Conservation (phyloP, 73 alveolate species). For the Uronychia setigera region DNA sequence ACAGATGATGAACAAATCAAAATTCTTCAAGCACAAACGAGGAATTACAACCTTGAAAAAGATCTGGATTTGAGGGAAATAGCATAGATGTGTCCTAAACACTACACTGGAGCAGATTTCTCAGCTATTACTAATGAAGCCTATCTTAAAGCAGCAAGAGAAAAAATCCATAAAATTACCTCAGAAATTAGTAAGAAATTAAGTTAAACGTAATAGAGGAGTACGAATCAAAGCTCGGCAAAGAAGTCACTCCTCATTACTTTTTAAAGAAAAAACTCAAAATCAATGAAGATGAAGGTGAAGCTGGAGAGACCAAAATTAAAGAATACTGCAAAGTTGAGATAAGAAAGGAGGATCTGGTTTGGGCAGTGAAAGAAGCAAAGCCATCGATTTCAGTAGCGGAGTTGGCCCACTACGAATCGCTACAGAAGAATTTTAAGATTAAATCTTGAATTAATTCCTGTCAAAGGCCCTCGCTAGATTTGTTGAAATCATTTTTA, state of each 20-base stretch:
- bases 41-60: slow-evolving; percentile 58
- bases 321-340: not conserved
- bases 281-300: not conserved
- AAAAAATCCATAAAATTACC: slow-evolving; percentile 59
- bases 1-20: slow-evolving; percentile 74
- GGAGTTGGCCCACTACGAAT: slow-evolving; percentile 1
- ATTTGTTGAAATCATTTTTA: too few relatives aligned
- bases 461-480: too few relatives aligned
- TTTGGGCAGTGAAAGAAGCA: not conserved
- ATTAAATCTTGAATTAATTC: too few relatives aligned
- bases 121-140: slow-evolving; percentile 80
- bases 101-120: slow-evolving; percentile 91
- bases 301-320: not conserved
- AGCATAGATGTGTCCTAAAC: slow-evolving; percentile 71
- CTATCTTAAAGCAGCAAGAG: slow-evolving; percentile 73
- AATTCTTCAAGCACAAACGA: slow-evolving; percentile 72
- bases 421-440: not conserved
- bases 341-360: not conserved
- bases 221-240: not conserved
- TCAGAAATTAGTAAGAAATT: slow-evolving; percentile 14
- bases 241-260: not conserved
- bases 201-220: not conserved
- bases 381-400: not conserved
- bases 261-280: not conserved
- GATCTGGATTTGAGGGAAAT: slow-evolving; percentile 65